Base-by-base conservation (phyloP, 2,329 filamentous ascomycete genomes). In the Epichloe aotearoae region DNA sequence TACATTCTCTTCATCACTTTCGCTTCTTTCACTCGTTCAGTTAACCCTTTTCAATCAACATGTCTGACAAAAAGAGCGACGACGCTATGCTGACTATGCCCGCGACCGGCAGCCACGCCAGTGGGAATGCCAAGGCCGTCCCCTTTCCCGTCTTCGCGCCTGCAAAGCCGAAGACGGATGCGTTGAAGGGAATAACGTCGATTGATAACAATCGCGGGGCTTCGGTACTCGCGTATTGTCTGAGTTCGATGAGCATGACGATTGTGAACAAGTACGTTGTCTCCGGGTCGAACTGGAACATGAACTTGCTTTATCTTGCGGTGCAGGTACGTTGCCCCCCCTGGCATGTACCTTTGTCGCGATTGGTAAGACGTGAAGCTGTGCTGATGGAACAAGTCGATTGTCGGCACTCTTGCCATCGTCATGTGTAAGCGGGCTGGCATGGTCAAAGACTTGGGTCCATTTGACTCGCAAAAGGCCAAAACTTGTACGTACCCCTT, bases 211-310 rank as follows among this genome's bases (percentile, higher is more conserved):
- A 82, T 67, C 87, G 89, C 15, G 73, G 80, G 44, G 66, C 93
- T 44, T 89, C 91, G 20, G 86, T 98, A 60, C 65, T 95, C 57
- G 82, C 87, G 46, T 98, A 98, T 75, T 98, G 93, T 69, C 75
- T 86, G 62, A 87, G 91, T 50, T 96, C 90, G n/a, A 98, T 98
- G 65, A 79, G 91, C 68, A 98, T 98, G 93, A 98, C 93, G 5
- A 87, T 96, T 19, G 93, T 94, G 68, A 98, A 98, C 74, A 98
- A 98, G 76, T 98, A 94, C 68, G 90, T 96, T 55, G 81, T 98
- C 44, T 96, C 88, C 10, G 93, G 91, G 53, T 77, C 79, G 46
- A 79, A 84, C 58, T 98, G 94, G 80, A 98, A 98, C 71, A 72
- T 98, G 63, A 95, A 94, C 71, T 95, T 97, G 70, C 87, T 98